Evolutionary conservation across 352 stramenopile species (phyloP).

Genomic region (Pythium scleroteichum): DNA sequence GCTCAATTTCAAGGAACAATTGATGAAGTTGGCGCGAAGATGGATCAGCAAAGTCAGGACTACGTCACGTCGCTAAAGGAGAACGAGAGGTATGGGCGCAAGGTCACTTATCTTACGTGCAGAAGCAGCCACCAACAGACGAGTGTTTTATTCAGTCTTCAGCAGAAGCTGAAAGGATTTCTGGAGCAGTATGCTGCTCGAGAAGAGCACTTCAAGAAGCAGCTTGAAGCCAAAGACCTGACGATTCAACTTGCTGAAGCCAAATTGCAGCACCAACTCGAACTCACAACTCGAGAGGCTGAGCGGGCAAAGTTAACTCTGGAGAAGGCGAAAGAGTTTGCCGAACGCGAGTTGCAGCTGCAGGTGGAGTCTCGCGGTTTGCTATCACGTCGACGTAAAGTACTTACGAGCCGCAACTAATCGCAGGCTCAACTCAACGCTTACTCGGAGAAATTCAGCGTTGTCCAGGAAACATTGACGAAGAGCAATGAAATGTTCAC

Average conservation of each 20-base stretch:
- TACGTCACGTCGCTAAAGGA: slow-evolving; percentile 84
- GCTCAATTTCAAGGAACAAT: slow-evolving; percentile 86
- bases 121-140: not conserved
- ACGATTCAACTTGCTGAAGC: slow-evolving; percentile 79
- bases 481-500: slow-evolving; percentile 89
- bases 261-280: slow-evolving; percentile 78
- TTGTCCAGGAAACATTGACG: slow-evolving; percentile 80
- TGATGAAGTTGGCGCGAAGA: slow-evolving; percentile 87
- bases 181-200: slow-evolving; percentile 77
- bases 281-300: slow-evolving; percentile 66
- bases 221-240: slow-evolving; percentile 83
- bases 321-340: slow-evolving; percentile 82
- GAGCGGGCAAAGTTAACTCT: slow-evolving; percentile 78
- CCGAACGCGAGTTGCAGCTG: slow-evolving; percentile 69
- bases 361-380: too few relatives aligned
- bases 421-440: slow-evolving; percentile 67
- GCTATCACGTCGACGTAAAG: too few relatives aligned
- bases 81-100: slow-evolving; percentile 69
- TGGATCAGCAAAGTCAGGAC: slow-evolving; percentile 85
- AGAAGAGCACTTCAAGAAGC: slow-evolving; percentile 84
- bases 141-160: slow-evolving; percentile 43
- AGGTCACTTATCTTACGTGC: not conserved
- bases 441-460: slow-evolving; percentile 87
- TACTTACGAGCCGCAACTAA: too few relatives aligned
- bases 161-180: slow-evolving; percentile 84